A percentile compares a stretch with the other conserved stretches of the same genome.
Conservation (phyloP, 768 basidiomycete genomes). For the Dendrothele bispora region DNA sequence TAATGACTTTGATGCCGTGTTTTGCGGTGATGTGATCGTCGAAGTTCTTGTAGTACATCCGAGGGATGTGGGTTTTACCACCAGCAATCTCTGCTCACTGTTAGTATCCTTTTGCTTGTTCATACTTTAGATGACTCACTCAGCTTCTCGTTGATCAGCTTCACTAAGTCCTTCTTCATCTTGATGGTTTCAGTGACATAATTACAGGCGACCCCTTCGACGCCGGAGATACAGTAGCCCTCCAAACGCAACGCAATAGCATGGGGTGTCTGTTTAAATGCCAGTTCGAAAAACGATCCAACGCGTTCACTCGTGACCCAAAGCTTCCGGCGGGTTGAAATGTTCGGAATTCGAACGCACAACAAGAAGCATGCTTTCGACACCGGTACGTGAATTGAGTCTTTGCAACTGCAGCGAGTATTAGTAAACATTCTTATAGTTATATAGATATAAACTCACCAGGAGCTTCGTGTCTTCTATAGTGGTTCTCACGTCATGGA, state of each 20-base stretch:
- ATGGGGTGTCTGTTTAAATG: not conserved
- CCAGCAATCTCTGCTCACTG: conserved; percentile 6
- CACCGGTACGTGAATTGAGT: not conserved
- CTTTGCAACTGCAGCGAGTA: not conserved
- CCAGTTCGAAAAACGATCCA: not conserved
- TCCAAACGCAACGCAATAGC: not conserved
- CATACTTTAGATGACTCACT: not conserved
- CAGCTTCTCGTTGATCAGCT: not conserved
- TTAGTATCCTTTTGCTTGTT: not conserved
- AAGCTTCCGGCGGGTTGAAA: not conserved
- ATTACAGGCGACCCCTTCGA: not conserved
- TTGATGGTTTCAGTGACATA: not conserved
- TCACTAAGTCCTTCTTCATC: not conserved
- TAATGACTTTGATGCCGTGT: conserved; percentile 11
- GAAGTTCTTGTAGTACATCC: conserved; percentile 19
- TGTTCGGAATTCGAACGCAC: not conserved
- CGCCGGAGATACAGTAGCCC: not conserved
- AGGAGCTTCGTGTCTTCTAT: not conserved
- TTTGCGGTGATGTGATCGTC: conserved; percentile 11
- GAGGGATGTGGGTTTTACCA: not conserved
- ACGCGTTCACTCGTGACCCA: not conserved
- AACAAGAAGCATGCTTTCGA: not conserved
- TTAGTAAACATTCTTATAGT: not conserved
- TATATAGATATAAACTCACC: not conserved
- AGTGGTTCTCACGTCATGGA: not conserved